A percentile compares a stretch with the other conserved stretches of the same genome.
Conservation (phyloP, 768 basidiomycete species). For the Leccinum rimulosum region DNA sequence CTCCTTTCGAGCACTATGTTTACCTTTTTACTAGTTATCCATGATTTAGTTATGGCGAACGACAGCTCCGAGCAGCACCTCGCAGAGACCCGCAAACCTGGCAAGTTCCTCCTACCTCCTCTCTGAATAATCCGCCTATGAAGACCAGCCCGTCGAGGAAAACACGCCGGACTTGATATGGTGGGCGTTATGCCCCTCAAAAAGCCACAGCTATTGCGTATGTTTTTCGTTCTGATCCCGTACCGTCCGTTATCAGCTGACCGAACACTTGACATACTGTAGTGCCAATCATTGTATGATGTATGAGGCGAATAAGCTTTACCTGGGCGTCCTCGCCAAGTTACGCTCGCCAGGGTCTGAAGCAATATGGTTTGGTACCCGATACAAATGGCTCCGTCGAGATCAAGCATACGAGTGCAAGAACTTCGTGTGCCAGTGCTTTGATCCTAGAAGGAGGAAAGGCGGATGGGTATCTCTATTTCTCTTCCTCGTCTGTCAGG, state of each 20-base stretch:
- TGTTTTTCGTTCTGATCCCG: neutral
- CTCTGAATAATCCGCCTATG: neutral
- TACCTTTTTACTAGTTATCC: neutral
- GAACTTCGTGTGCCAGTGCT: slow-evolving; percentile 14
- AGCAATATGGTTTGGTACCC: slow-evolving; percentile 18
- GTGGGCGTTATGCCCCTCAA: too few relatives aligned
- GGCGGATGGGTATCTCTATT: slow-evolving; percentile 7
- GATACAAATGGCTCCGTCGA: slow-evolving; percentile 16
- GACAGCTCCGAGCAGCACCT: slow-evolving; percentile 1
- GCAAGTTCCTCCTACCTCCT: slow-evolving; percentile 3
- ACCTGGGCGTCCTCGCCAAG: slow-evolving; percentile 14
- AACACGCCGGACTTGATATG: slow-evolving; percentile 18
- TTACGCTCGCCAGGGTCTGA: slow-evolving; percentile 24
- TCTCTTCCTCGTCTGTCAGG: neutral
- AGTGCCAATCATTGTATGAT: slow-evolving; percentile 21
- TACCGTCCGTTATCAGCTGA: neutral
- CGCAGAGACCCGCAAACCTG: slow-evolving; percentile 1
- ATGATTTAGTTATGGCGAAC: slow-evolving; percentile 3
- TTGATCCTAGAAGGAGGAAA: neutral
- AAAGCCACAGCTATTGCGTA: slow-evolving; percentile 10
- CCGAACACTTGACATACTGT: neutral
- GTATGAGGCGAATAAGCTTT: slow-evolving; percentile 10
- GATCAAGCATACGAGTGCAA: slow-evolving; percentile 11
- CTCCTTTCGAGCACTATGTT: neutral
- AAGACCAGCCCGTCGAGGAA: slow-evolving; percentile 6